Evolutionary conservation across 306 rosid species (phyloP).

Genomic region (Rosa multiflora): DNA sequence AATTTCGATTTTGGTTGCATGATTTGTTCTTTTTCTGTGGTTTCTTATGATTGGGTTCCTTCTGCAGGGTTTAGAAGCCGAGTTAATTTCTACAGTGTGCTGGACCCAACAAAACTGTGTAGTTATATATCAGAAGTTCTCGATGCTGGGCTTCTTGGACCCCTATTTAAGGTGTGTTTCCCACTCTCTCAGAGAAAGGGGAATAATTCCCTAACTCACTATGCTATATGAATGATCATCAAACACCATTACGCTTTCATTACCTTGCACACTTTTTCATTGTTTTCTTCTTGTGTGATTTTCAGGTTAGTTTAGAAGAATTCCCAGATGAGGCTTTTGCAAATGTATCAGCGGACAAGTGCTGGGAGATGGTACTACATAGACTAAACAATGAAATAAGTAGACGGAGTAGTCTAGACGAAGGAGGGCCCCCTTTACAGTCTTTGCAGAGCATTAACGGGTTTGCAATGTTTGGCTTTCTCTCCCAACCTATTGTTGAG

Average conservation of each 20-base stretch:
- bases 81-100: slow-evolving; percentile 56
- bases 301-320: slow-evolving; percentile 82
- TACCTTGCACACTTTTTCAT: not conserved
- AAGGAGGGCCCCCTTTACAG: slow-evolving; percentile 42
- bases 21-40: not conserved
- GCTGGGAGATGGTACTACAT: slow-evolving; percentile 76
- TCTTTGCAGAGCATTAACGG: slow-evolving; percentile 54
- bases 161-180: slow-evolving; percentile 74
- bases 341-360: slow-evolving; percentile 51
- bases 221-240: not conserved
- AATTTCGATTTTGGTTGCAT: not conserved
- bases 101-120: slow-evolving; percentile 58
- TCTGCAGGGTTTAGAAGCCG: slow-evolving; percentile 83
- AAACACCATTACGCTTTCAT: not conserved
- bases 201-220: not conserved
- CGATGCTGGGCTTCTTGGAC: slow-evolving; percentile 87
- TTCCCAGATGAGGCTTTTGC: slow-evolving; percentile 53
- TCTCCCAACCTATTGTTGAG: slow-evolving; percentile 54
- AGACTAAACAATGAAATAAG: slow-evolving; percentile 50
- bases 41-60: slow-evolving; percentile 20
- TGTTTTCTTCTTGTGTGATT: slow-evolving; percentile 1
- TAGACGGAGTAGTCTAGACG: slow-evolving; percentile 40
- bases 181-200: not conserved
- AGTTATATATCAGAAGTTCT: slow-evolving; percentile 78
- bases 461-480: slow-evolving; percentile 81